These are phyloP conservation scores for Sphaceloma murrayae DNA, from an alignment of 2,329 filamentous ascomycete genomes.

Conservation along the genomic window DNA sequence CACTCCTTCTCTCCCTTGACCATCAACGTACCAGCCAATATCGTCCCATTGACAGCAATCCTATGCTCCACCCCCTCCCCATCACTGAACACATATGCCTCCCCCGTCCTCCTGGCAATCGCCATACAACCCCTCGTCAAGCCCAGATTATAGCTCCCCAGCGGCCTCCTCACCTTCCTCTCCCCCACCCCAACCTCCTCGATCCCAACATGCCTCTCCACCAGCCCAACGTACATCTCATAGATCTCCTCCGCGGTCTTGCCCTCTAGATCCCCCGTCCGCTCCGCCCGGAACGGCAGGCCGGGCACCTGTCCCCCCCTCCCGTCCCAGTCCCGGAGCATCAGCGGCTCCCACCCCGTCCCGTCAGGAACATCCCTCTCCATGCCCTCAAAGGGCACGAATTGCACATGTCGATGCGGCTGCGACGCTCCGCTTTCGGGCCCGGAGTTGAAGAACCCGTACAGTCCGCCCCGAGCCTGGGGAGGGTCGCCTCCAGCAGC, in stretches of 20 bases:
- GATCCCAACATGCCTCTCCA: neutral
- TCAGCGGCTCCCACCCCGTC: conserved; percentile 39
- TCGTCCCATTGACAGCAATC: conserved; percentile 48
- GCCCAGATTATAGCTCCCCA: conserved; percentile 48
- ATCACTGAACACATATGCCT: conserved; percentile 35
- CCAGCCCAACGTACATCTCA: neutral
- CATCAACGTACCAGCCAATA: conserved; percentile 50
- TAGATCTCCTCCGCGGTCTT: neutral
- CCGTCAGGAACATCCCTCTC: conserved; percentile 28
- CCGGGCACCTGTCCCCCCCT: conserved; percentile 29
- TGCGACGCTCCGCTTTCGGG: conserved; percentile 60
- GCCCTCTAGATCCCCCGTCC: neutral
- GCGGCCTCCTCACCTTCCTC: neutral
- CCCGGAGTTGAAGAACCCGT: conserved; percentile 63
- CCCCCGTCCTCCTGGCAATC: conserved; percentile 42
- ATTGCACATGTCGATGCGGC: conserved; percentile 61
- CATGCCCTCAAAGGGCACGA: conserved; percentile 59
- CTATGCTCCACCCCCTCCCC: conserved; percentile 32
- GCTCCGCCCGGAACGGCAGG: neutral
- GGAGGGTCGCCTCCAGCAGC: no score
- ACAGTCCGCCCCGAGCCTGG: conserved; percentile 42
- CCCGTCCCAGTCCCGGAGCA: conserved; percentile 21
- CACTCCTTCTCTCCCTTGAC: conserved; percentile 48
- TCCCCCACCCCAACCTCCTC: neutral
- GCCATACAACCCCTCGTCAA: conserved; percentile 47